A percentile compares a stretch with the other conserved stretches of the same genome.
phyloP scores from a whole-genome alignment of 306 rosid species.

The Cyamopsis tetragonoloba region DNA sequence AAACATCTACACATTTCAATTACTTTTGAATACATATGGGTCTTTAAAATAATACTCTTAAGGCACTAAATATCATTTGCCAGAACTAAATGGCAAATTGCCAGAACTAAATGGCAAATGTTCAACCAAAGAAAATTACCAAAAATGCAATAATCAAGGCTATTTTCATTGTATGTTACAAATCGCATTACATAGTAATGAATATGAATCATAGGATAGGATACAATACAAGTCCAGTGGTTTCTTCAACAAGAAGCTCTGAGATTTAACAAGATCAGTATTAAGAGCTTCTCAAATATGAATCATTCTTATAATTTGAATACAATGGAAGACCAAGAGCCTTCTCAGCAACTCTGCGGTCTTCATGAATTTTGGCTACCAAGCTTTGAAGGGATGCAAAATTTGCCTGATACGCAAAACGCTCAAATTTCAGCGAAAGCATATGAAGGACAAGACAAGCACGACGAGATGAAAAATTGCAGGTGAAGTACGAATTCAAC shows the following conservation, averaged over 20 bases:
- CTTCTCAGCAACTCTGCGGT: conserved; percentile 60
- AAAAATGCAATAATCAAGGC: too few relatives aligned
- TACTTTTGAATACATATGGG: too few relatives aligned
- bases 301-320: conserved; percentile 59
- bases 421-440: conserved; percentile 25
- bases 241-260: background rate
- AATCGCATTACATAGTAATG: background rate
- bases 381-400: conserved; percentile 73
- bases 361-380: conserved; percentile 77
- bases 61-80: too few relatives aligned
- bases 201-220: background rate
- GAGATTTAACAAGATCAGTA: background rate
- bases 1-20: too few relatives aligned
- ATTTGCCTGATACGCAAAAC: conserved; percentile 55
- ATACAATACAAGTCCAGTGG: background rate
- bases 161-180: background rate
- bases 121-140: too few relatives aligned
- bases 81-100: too few relatives aligned
- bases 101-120: too few relatives aligned
- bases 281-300: conserved; percentile 40
- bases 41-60: too few relatives aligned
- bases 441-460: background rate
- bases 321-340: conserved; percentile 88
- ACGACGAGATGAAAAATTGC: background rate
- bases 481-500: background rate